Base-by-base conservation (phyloP, 805 yeast genomes). In the Saccharomycopsis lassenensis region DNA sequence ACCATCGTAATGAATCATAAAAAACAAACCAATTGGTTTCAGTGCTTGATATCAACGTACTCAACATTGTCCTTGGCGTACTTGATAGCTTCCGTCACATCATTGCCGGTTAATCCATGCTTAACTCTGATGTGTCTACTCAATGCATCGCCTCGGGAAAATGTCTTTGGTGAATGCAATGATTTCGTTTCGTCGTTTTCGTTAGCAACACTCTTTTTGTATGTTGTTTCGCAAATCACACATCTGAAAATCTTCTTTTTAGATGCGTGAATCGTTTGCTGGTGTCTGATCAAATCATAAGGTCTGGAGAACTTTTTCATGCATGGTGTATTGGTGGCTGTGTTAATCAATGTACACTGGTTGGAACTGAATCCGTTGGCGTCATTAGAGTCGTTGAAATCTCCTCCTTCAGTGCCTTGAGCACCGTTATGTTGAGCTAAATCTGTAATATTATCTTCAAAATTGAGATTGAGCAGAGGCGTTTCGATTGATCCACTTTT, bases 201-300 rank as follows among this genome's bases (percentile, higher is more conserved):
- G 36, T 72, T 72, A 16, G 67, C 65, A 35, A 69, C 52, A 18
- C 55, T 51, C 62, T 73, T 22, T 53, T 60, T 45, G 36, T 58
- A 51, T 35, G 51, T 55, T 31, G 72, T 78, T 39, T 81, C 91
- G 60, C 98, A 89, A 30, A 80, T 76, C 48, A 75, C 76, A 57
- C 98, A 89, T 53, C 81, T 76, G 63, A 77, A 91, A 33, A 80
- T 74, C 49, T 81, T 81, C 58, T 89, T 80, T 54, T 78, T 80
- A 32, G 81, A 68, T 1, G 96, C 91, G 56, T 89, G 98, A 37
- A 89, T 87, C 0, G 97, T 91, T 51, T 89, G 94, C 57, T 89
- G 95, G 57, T 89, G 98, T 49, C 98, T 73, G 18, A 87, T 80
- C 51, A 89, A 65, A 61, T 89, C 98, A 54, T 89, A 89, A 14